Evolutionary conservation across 1,139 yeast genomes (phyloP).

Genomic region (Saccharomyces uvarum): DNA sequence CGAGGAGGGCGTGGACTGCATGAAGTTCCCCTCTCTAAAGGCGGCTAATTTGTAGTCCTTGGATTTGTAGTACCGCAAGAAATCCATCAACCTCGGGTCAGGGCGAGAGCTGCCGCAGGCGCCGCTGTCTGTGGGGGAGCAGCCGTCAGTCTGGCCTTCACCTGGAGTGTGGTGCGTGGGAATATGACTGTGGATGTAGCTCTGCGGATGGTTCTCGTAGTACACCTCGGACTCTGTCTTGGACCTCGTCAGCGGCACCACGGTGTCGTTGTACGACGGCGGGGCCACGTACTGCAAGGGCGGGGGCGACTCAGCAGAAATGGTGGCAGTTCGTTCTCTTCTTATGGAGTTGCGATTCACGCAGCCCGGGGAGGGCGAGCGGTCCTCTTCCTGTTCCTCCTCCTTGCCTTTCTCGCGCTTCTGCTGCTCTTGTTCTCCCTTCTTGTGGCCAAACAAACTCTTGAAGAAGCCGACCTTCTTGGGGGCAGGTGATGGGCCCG

Average conservation of each 20-base stretch:
- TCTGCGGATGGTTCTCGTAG: conserved; percentile 10
- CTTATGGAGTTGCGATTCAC: neutral
- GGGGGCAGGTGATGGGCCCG: conserved; percentile 6
- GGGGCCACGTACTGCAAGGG: neutral
- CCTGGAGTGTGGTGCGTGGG: neutral
- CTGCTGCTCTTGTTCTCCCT: conserved; percentile 7
- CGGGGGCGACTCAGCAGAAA: neutral
- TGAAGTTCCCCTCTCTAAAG: conserved; percentile 18
- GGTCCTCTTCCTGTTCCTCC: conserved; percentile 3
- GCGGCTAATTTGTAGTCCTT: conserved; percentile 31
- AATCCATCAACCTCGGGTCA: conserved; percentile 55
- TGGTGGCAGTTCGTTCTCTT: neutral
- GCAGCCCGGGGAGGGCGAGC: neutral
- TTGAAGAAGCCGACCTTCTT: conserved; percentile 33
- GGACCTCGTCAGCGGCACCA: conserved; percentile 5
- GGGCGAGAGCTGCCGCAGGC: neutral
- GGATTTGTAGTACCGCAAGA: conserved; percentile 43
- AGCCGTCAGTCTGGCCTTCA: conserved; percentile 2
- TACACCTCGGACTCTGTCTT: conserved; percentile 12
- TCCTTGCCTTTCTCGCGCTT: conserved; percentile 4
- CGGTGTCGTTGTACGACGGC: conserved; percentile 5
- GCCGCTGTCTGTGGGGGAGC: conserved; percentile 11
- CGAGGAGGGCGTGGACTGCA: neutral
- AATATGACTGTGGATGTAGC: conserved; percentile 3
- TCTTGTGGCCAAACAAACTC: conserved; percentile 34